Evolutionary conservation across 2,329 filamentous ascomycete genomes (phyloP).

Genomic region (Ophiosphaerella herpotricha): DNA sequence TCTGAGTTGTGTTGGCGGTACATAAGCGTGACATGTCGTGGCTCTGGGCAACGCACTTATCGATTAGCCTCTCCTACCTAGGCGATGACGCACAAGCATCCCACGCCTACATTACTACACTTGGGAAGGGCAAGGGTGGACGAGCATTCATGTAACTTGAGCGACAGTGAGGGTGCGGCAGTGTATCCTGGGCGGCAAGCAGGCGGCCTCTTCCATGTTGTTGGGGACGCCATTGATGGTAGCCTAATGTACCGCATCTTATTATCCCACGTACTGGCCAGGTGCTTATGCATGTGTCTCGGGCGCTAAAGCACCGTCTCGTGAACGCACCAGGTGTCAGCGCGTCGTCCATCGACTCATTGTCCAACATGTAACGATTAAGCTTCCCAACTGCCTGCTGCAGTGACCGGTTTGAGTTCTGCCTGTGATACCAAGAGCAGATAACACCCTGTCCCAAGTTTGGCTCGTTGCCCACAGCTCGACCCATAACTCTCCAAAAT

Average conservation of each 20-base stretch:
- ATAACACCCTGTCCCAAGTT: background rate
- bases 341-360: slow-evolving; percentile 33
- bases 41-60: background rate
- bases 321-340: slow-evolving; percentile 29
- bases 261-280: slow-evolving; percentile 13
- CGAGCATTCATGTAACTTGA: background rate
- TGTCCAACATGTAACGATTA: slow-evolving; percentile 40
- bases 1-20: too few relatives aligned
- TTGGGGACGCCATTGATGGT: slow-evolving; percentile 6
- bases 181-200: background rate
- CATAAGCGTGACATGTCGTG: too few relatives aligned
- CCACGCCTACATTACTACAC: background rate
- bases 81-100: slow-evolving; percentile 4
- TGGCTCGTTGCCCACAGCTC: slow-evolving; percentile 6
- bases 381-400: slow-evolving; percentile 33
- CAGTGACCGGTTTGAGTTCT: slow-evolving; percentile 22
- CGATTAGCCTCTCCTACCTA: background rate
- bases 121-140: too few relatives aligned
- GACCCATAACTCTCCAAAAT: background rate
- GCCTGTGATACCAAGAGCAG: slow-evolving; percentile 3
- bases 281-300: slow-evolving; percentile 10
- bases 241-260: slow-evolving; percentile 8
- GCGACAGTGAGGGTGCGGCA: too few relatives aligned
- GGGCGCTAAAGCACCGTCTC: slow-evolving; percentile 19
- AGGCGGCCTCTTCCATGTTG: background rate